Percentiles rank a stretch among this genome's conserved stretches.
These are phyloP conservation scores for Hypoxylon intermedium DNA, from an alignment of 495 filamentous ascomycete genomes.

Conservation along the genomic window DNA sequence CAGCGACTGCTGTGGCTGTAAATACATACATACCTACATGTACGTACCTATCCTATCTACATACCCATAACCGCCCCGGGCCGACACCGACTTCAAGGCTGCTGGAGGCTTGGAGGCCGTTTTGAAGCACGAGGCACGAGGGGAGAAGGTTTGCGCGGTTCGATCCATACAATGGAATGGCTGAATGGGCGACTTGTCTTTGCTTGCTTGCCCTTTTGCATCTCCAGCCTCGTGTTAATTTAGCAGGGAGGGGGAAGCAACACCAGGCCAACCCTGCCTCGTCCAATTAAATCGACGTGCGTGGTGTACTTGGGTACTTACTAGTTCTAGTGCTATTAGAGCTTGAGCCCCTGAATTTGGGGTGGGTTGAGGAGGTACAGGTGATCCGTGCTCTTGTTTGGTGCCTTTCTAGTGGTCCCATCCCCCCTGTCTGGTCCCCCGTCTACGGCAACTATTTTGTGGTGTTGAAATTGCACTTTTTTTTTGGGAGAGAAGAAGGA, in stretches of 20 bases:
- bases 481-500: conserved; percentile 26
- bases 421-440: conserved; percentile 26
- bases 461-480: conserved; percentile 38
- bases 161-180: background rate
- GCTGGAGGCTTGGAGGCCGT: too few relatives aligned
- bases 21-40: too few relatives aligned
- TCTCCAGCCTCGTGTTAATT: conserved; percentile 41
- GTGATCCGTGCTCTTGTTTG: conserved; percentile 39
- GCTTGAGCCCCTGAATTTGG: conserved; percentile 34
- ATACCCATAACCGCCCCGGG: too few relatives aligned
- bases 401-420: conserved; percentile 37
- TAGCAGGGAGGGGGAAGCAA: conserved; percentile 18
- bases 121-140: too few relatives aligned
- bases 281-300: conserved; percentile 35
- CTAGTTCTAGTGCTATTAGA: conserved; percentile 7
- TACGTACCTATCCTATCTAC: too few relatives aligned
- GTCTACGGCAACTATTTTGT: conserved; percentile 33
- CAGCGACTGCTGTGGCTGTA: too few relatives aligned
- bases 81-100: too few relatives aligned
- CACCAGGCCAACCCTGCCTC: conserved; percentile 22
- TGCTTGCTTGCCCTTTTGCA: conserved; percentile 8
- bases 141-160: too few relatives aligned
- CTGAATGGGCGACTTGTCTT: background rate
- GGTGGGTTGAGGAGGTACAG: conserved; percentile 1
- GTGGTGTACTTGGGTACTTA: conserved; percentile 6